Conservation (phyloP, 768 basidiomycete genomes). For the Lactifluus piperatus region DNA sequence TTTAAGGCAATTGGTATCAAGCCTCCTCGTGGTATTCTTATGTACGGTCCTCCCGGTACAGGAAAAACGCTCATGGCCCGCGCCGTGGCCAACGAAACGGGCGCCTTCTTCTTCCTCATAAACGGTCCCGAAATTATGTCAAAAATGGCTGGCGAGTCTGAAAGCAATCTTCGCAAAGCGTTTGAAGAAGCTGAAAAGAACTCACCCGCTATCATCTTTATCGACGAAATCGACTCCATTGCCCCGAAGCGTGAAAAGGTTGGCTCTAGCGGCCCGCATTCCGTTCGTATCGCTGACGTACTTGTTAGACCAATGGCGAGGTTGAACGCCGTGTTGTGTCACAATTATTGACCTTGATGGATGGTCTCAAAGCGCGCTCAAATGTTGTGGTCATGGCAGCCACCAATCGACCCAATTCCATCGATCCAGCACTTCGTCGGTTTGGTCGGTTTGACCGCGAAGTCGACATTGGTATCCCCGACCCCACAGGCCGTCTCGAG, state of each 20-base stretch:
- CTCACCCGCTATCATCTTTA: conserved; percentile 98
- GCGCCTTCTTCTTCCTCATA: conserved; percentile 99
- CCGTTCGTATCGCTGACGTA: conserved; percentile 5
- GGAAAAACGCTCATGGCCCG: conserved; percentile 99
- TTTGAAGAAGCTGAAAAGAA: conserved; percentile 99
- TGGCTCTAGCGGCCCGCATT: conserved; percentile 14
- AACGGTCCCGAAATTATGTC: conserved; percentile 99
- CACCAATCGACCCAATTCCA: conserved; percentile 97
- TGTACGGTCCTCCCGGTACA: conserved; percentile 98
- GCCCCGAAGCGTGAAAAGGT: conserved; percentile 99
- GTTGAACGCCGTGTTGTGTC: conserved; percentile 99
- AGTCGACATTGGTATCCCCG: conserved; percentile 98
- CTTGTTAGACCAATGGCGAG: conserved; percentile 87
- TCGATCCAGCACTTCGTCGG: conserved; percentile 96
- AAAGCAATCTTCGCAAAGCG: conserved; percentile 95
- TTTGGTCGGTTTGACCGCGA: conserved; percentile 99
- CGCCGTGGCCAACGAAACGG: conserved; percentile 98
- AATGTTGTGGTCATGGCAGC: conserved; percentile 99
- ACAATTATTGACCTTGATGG: conserved; percentile 97
- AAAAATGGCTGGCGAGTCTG: conserved; percentile 99
- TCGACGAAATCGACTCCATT: conserved; percentile 98
- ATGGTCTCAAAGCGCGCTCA: conserved; percentile 95
- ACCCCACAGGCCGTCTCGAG: conserved; percentile 97
- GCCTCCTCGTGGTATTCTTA: conserved; percentile 95
- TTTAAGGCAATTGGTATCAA: conserved; percentile 99